Evolutionary conservation across 1,284 basidiomycete species (phyloP), one percentile per base, ranked within the genome.

Genomic region (Rhodotorula sp.): DNA sequence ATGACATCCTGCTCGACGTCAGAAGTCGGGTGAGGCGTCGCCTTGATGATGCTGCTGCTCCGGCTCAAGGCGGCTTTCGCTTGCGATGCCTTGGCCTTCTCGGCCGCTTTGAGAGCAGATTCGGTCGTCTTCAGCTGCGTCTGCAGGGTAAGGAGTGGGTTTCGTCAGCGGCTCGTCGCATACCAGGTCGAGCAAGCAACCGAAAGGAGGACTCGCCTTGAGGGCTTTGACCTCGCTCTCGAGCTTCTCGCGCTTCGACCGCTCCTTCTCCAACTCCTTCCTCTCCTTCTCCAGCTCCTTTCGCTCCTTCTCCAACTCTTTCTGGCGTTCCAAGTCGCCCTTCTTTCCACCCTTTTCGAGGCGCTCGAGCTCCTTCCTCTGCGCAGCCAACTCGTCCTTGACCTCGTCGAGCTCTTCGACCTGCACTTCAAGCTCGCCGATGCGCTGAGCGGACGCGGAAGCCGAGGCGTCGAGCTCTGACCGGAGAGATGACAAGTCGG

Each of bases 161-260:
- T 6, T 4, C 46, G 46, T 60, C 26, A 49, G 46, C 22, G 37
- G 37, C 37, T 42, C 37, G 10, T 42, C 37, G 8, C 30, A 1
- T n/a, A 5, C 20, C n/a, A 14, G 26, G 18, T 6, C 14, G 2
- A 59, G 45, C 7, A n/a, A 10, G 17, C 17, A 2, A 17, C 22
- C 2, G 10, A 20, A 49, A 29, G 37, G n/a, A 15, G 15, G n/a
- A 45, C 67, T 26, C 5, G 70, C 74, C 71, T 75, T 75, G 67
- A 72, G 45, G n/a, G 66, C 68, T 68, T 70, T 72, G 68, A 62
- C n/a, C 37, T 75, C 64, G 3, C 24, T 46, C 33, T 70, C 66
- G 8, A 66, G 45, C 54, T 69, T 66, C 30, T 53, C 48, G 6
- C 61, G 37, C 58, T 57, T 62, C 17, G 46, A 22, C 56, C n/a